Evolutionary conservation across 139 green algal species (phyloP).

Genomic region (Chlamydomonas sphaeroides): DNA sequence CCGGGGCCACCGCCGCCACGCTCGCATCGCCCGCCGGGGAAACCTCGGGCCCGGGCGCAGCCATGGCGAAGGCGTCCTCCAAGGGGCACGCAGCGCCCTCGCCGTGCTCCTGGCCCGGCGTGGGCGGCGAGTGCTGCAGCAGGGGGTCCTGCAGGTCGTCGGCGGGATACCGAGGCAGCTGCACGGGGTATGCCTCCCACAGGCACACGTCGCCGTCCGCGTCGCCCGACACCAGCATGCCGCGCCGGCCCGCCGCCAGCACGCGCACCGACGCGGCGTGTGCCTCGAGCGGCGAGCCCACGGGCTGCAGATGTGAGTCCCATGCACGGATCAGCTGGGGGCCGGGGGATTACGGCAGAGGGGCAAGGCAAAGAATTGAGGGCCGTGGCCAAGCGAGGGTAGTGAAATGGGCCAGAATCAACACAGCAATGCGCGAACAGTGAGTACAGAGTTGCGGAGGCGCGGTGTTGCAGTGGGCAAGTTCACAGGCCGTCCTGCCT

Average conservation of each 20-base stretch:
- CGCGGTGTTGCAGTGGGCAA: too few relatives aligned
- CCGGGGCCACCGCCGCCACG: too few relatives aligned
- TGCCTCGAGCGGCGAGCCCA: constrained; percentile 58
- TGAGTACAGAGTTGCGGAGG: too few relatives aligned
- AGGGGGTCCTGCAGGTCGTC: too few relatives aligned
- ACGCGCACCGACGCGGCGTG: constrained; percentile 67
- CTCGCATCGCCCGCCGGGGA: too few relatives aligned
- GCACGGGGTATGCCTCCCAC: constrained; percentile 56
- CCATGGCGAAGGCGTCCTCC: too few relatives aligned
- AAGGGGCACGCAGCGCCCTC: too few relatives aligned
- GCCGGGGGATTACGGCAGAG: neutral
- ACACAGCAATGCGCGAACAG: too few relatives aligned
- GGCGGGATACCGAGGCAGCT: neutral
- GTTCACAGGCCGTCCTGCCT: too few relatives aligned
- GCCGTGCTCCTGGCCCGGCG: too few relatives aligned
- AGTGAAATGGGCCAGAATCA: neutral
- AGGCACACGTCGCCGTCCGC: constrained; percentile 70
- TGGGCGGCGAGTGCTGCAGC: too few relatives aligned
- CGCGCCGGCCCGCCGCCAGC: constrained; percentile 58
- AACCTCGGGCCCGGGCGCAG: too few relatives aligned
- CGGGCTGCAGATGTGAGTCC: constrained; percentile 44
- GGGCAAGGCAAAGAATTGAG: neutral
- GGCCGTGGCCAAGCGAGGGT: neutral
- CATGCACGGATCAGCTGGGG: constrained; percentile 54
- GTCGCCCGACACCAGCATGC: constrained; percentile 72